Percentiles rank a stretch among this genome's conserved stretches.
These are phyloP conservation scores for Phytophthora agathidicida DNA, from an alignment of 352 stramenopile genomes.

Conservation along the genomic window DNA sequence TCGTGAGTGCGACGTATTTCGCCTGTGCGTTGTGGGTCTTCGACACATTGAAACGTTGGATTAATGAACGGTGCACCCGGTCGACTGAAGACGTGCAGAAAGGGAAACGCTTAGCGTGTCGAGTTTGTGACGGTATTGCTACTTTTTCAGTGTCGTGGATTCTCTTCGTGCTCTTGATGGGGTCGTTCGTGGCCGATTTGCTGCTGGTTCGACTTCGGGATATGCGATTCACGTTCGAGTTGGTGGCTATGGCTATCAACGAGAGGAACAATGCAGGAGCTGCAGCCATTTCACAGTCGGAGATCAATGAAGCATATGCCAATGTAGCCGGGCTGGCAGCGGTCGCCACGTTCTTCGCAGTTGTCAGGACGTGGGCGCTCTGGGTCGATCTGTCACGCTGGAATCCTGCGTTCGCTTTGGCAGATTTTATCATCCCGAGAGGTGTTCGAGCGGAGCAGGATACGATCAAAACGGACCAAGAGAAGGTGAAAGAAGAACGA, in stretches of 20 bases:
- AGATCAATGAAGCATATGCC: conserved; percentile 27
- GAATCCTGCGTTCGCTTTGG: conserved; percentile 25
- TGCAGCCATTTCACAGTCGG: conserved; percentile 34
- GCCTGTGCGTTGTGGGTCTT: conserved; percentile 3
- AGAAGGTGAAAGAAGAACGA: background rate
- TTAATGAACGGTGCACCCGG: background rate
- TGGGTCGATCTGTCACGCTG: conserved; percentile 40
- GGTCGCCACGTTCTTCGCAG: conserved; percentile 20
- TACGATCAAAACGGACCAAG: background rate
- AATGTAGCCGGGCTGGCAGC: conserved; percentile 20
- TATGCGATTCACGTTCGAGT: conserved; percentile 56
- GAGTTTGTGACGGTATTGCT: conserved; percentile 18
- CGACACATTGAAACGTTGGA: conserved; percentile 5
- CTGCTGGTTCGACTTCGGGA: conserved; percentile 41
- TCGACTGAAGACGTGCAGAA: background rate
- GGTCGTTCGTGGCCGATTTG: conserved; percentile 40
- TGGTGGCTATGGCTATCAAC: conserved; percentile 43
- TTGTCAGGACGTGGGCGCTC: conserved; percentile 16
- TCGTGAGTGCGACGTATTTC: conserved; percentile 36
- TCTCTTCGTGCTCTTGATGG: conserved; percentile 31
- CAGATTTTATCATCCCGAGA: background rate
- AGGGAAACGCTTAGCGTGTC: background rate
- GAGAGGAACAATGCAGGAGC: conserved; percentile 36
- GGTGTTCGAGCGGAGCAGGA: background rate
- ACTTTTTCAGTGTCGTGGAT: conserved; percentile 39